Conservation (phyloP, 2,329 filamentous ascomycete species). For the Cytospora chrysosperma region DNA sequence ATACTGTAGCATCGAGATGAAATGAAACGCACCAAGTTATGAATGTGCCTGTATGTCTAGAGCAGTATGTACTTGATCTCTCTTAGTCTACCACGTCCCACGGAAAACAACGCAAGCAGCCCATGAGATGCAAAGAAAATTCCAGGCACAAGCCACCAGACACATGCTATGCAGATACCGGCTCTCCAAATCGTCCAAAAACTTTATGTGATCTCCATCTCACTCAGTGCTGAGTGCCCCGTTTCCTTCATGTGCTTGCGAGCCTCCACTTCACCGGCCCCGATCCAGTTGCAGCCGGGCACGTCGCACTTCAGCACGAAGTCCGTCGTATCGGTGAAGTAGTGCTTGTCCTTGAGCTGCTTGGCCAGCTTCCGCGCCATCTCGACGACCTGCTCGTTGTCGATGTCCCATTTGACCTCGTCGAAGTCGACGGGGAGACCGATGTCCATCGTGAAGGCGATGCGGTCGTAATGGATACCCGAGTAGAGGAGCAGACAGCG, state of each 20-base stretch:
- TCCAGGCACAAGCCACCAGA: not conserved
- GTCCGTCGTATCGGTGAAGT: constrained; percentile 83
- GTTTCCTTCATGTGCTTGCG: constrained; percentile 62
- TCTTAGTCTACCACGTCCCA: not conserved
- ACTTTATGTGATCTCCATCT: constrained; percentile 32
- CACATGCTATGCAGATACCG: not conserved
- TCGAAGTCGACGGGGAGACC: constrained; percentile 72
- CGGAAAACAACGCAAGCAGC: not conserved
- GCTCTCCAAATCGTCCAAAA: too few relatives aligned
- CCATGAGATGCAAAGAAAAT: not conserved
- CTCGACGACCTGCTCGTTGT: constrained; percentile 66
- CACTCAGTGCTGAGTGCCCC: constrained; percentile 50
- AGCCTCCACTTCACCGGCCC: constrained; percentile 64
- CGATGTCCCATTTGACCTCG: constrained; percentile 55
- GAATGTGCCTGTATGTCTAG: not conserved
- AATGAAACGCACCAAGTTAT: not conserved
- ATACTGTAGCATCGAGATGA: not conserved
- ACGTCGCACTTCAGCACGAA: constrained; percentile 77
- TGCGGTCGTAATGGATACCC: constrained; percentile 90
- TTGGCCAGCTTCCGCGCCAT: constrained; percentile 64
- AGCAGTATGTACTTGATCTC: not conserved
- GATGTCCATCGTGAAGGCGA: constrained; percentile 67
- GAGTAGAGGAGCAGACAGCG: constrained; percentile 85
- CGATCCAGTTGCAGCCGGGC: constrained; percentile 61
- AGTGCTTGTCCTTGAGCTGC: constrained; percentile 68